Evolutionary conservation across 2,329 filamentous ascomycete species (phyloP), one percentile per base, ranked within the genome.

Genomic region (Pseudogymnoascus verrucosus): DNA sequence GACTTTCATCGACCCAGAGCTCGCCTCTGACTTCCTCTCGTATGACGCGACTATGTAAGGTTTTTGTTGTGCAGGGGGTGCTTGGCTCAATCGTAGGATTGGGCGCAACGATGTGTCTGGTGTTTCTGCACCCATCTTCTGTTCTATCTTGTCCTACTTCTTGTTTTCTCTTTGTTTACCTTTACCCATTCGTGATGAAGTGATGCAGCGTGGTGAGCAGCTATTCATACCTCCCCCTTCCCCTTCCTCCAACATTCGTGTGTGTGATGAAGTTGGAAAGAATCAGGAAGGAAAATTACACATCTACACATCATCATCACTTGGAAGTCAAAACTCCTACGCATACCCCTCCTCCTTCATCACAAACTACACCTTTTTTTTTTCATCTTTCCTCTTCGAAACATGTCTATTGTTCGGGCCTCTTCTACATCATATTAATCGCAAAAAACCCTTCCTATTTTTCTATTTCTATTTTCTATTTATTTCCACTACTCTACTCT

Each of bases 81-180:
- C 6, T 11, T 19, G 64, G 64, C 62, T 65, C 64, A 51, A 60
- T 62, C 44, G n/a, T 21, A 10, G 39, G 39, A 42, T 42, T 42
- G 39, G 16, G 31, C 31, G 10, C 31, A 10, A 4, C 11, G 31
- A 34, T 34, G 8, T 34, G 31, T 8, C 31, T 34, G 37, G n/a
- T 40, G 37, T 40, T 16, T 16, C 5, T 40, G 12, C 7, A 40
- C 37, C 37, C 8, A 3, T 4, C 36, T 37, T 14, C 4, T n/a
- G 11, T n/a, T 40, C 37, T 40, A 19, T 11, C 39, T 10, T 42
- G 39, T 42, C 10, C 39, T 42, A 19, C 16, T 42, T 42, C 39
- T 63, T 60, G 39, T 42, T 26, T 64, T 47, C n/a, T 51, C 19
- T 14, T 59, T 57, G 61, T 57, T 60, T 12, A 51, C 64, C 34